Base-by-base conservation (phyloP, 116 monocot genomes). In the Dioscorea cayenensis region DNA sequence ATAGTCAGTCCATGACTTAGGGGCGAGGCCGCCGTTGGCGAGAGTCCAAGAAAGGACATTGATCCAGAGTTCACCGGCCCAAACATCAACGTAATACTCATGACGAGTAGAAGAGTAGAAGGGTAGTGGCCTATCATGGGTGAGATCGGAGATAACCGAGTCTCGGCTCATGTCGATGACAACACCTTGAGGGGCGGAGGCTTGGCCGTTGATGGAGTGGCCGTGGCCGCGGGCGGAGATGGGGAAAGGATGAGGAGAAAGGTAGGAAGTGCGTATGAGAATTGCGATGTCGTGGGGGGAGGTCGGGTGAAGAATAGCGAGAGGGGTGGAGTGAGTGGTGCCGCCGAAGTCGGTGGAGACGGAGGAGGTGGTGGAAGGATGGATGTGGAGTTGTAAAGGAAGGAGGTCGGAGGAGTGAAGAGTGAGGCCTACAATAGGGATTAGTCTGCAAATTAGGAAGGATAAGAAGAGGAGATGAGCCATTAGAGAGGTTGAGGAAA, bases 191-290 rank as follows among this genome's bases (percentile, higher is more conserved):
- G 60, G 59, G 3, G 89, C 84, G 16, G 14, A 67, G 10, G 89
- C 86, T 59, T 92, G 92, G 65, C 89, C 92, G 35, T 76, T 67
- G 66, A 80, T 75, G 6, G 89, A 89, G 68, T 92, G 92, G 20
- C 92, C 89, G 71, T 89, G 84, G 13, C 92, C 92, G 12, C 89
- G 72, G 23, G 92, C 89, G 18, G 89, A 81, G 59, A 89, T 73
- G 8, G 89, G 82, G 65, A 87, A 63, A 9, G 66, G 32, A 14
- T 51, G 64, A 20, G 74, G 35, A 19, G 77, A 71, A 17, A 28
- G 51, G 72, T 75, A 72, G 43, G 80, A 67, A 2, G 77, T 60
- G 3, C 69, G 72, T 28, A 87, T 65, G 3, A 87, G 51, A 8
- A 25, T 51, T 17, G 71, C 77, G 14, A 87, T 70, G 70, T 86